These are phyloP conservation scores for Heritiera fomes DNA, from an alignment of 345 rosid species.

Conservation along the genomic window DNA sequence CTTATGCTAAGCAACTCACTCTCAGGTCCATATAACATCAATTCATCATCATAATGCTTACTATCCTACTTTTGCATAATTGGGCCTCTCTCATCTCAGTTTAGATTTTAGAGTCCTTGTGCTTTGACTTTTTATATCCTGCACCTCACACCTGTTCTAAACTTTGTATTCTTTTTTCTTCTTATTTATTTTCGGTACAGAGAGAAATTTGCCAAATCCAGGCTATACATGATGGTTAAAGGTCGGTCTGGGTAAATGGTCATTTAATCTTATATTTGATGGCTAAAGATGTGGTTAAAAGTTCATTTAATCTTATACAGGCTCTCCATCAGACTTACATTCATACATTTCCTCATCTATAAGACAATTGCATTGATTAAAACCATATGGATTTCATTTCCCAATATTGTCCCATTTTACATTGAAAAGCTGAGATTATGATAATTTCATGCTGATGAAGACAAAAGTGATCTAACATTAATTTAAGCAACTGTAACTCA, in stretches of 20 bases:
- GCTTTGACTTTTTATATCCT: not conserved
- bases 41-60: not conserved
- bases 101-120: not conserved
- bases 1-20: not conserved
- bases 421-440: slow-evolving; percentile 1
- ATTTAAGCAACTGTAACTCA: slow-evolving; percentile 8
- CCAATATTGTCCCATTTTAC: slow-evolving; percentile 6
- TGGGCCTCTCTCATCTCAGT: slow-evolving; percentile 4
- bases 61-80: not conserved
- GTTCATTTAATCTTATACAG: not conserved
- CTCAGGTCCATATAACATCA: not conserved
- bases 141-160: not conserved
- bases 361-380: not conserved
- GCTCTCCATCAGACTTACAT: slow-evolving; percentile 11
- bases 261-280: slow-evolving; percentile 8
- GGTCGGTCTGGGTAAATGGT: not conserved
- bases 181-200: not conserved
- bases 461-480: not conserved
- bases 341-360: slow-evolving; percentile 1
- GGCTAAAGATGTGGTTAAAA: not conserved
- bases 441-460: slow-evolving; percentile 1
- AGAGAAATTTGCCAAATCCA: not conserved
- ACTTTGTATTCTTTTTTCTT: not conserved
- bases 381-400: not conserved
- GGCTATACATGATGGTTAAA: slow-evolving; percentile 3